A percentile compares a stretch with the other conserved stretches of the same genome.
These are phyloP conservation scores for Striga asiatica DNA, from an alignment of 257 asterid genomes.

Conservation along the genomic window DNA sequence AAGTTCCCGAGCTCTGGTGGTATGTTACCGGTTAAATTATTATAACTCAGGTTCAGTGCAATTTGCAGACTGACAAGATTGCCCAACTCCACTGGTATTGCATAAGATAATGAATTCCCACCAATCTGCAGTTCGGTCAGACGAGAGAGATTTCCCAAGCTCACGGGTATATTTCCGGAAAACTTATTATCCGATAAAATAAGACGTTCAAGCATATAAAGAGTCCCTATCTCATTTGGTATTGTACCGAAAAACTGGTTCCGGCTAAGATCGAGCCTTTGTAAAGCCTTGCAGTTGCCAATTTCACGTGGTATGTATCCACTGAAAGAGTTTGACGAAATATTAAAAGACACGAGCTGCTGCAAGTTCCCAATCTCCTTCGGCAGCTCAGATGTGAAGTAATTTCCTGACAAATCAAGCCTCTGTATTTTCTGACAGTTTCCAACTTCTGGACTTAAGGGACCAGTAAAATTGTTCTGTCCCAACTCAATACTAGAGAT, in stretches of 20 bases:
- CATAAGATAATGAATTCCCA: conserved; percentile 52
- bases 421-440: conserved; percentile 67
- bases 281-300: conserved; percentile 57
- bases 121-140: too few species aligned
- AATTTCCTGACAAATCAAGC: conserved; percentile 69
- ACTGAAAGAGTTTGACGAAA: conserved; percentile 50
- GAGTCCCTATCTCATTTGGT: conserved; percentile 53
- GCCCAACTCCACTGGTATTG: conserved; percentile 67
- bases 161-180: conserved; percentile 62
- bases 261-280: conserved; percentile 77
- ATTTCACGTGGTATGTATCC: conserved; percentile 56
- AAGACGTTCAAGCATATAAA: conserved; percentile 64
- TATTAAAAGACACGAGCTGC: conserved; percentile 65
- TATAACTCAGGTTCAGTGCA: conserved; percentile 69
- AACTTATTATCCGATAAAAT: conserved; percentile 58
- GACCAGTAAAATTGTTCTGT: conserved; percentile 56
- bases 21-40: conserved; percentile 58
- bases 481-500: conserved; percentile 75
- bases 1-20: conserved; percentile 80
- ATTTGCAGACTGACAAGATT: conserved; percentile 62
- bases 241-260: conserved; percentile 43
- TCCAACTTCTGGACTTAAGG: conserved; percentile 45
- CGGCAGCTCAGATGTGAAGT: conserved; percentile 54
- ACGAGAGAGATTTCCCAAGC: conserved; percentile 61
- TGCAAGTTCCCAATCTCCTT: conserved; percentile 54